Base-by-base conservation (phyloP, 2,329 filamentous ascomycete genomes). In the Ophiocordyceps polyrhachis-furcata region DNA sequence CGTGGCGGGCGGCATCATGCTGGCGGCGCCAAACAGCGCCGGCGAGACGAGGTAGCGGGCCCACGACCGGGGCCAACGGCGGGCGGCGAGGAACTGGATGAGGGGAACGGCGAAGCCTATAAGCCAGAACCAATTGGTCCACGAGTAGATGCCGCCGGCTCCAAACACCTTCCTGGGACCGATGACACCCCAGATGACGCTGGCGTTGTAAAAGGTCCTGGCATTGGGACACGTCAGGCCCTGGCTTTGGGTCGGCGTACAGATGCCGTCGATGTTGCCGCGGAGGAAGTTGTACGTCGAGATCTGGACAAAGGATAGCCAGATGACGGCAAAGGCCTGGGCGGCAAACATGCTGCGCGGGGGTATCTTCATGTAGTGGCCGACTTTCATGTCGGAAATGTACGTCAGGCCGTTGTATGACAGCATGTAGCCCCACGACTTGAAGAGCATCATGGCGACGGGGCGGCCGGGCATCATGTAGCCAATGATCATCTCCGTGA, bases 141-240 rank as follows among this genome's bases (percentile, higher is more conserved):
- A 61, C 0, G 61, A 56, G 53, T 75, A 76, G 3, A 56, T 46
- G n/a, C 64, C 58, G 21, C 59, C 59, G n/a, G 51, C 50, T 14
- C 59, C 58, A 44, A 61, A 61, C 32, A 62, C 57, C 43, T 53
- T 51, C 35, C 46, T 50, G 2, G 60, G 61, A 1, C 61, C 76
- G 45, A 80, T 74, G 17, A 74, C 64, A 46, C 76, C 76, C 75
- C 74, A 77, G 45, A 76, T 69, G 6, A 77, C 65, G 19, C 70
- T 74, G 23, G 69, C 70, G 21, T 72, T 75, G 61, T 73, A 79
- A 55, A 78, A 79, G 0, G 75, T 73, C 21, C 67, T 67, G 15
- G 70, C 70, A 32, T 66, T 65, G 9, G 75, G 74, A 53, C 74
- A 79, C 20, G 62, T 72, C 51, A 76, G 71, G 43, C 69, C 67